A percentile compares a stretch with the other conserved stretches of the same genome.
These are phyloP conservation scores for Fusarium verrucosum DNA, from an alignment of 2,329 filamentous ascomycete genomes.

Conservation along the genomic window DNA sequence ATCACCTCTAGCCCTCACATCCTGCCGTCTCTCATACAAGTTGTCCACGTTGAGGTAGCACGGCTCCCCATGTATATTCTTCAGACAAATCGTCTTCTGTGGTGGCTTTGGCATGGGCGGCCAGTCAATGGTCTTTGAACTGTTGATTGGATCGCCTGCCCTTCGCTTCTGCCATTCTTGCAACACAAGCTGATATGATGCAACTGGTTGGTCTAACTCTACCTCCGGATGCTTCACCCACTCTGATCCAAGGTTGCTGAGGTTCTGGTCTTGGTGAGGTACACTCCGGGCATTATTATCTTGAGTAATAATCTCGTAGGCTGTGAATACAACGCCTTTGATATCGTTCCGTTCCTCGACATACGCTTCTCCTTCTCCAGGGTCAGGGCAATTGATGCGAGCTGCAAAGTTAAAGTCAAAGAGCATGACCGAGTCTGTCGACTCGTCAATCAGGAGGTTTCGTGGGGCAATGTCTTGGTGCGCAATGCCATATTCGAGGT, in stretches of 20 bases:
- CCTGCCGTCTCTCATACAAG: neutral
- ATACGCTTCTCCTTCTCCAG: constrained; percentile 5
- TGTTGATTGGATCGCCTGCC: neutral
- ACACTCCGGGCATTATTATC: constrained; percentile 39
- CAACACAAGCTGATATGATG: constrained; percentile 39
- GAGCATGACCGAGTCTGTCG: constrained; percentile 47
- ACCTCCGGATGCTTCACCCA: constrained; percentile 49
- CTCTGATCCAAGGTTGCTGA: neutral
- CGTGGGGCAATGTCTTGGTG: constrained; percentile 53
- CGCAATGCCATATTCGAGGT: constrained; percentile 49
- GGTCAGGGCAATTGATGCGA: constrained; percentile 22
- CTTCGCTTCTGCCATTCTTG: constrained; percentile 38
- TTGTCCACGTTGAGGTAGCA: neutral
- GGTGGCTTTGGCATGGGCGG: constrained; percentile 25
- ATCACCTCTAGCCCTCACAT: neutral
- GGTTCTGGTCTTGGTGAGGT: constrained; percentile 41
- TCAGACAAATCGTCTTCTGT: neutral
- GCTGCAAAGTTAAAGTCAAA: constrained; percentile 51
- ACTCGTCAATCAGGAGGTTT: constrained; percentile 51
- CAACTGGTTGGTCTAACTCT: constrained; percentile 45
- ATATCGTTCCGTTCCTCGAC: constrained; percentile 45
- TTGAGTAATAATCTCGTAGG: constrained; percentile 52
- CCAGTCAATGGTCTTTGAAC: constrained; percentile 33
- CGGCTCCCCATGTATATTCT: neutral
- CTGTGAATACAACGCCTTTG: constrained; percentile 50